These are phyloP conservation scores for Mycena polygramma DNA, from an alignment of 768 basidiomycete genomes.

Conservation along the genomic window DNA sequence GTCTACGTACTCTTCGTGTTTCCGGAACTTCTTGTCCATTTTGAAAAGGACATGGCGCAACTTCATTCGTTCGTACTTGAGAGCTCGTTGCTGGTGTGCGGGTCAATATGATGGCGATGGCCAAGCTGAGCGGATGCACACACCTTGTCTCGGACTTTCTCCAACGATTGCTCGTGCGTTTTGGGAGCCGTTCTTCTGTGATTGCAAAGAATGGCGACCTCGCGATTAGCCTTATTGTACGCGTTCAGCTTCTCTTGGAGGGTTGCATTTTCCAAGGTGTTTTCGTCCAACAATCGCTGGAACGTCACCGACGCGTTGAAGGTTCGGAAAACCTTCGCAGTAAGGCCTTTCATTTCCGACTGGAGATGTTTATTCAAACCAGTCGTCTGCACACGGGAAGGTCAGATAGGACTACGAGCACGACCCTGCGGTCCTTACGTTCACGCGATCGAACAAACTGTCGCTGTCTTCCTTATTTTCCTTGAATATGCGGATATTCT, in stretches of 20 bases:
- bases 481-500: conserved; percentile 98
- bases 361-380: conserved; percentile 93
- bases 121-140: conserved; percentile 22
- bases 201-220: conserved; percentile 98
- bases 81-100: conserved; percentile 60
- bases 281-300: conserved; percentile 88
- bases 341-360: conserved; percentile 96
- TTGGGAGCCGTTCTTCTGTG: conserved; percentile 97
- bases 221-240: conserved; percentile 96
- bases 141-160: conserved; percentile 93
- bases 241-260: conserved; percentile 97
- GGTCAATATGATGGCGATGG: conserved; percentile 3
- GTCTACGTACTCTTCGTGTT: conserved; percentile 79
- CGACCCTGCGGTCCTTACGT: conserved; percentile 63
- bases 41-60: conserved; percentile 89
- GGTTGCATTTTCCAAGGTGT: conserved; percentile 69
- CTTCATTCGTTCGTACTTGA: conserved; percentile 99
- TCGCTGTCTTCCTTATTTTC: conserved; percentile 91
- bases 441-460: conserved; percentile 94
- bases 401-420: conserved; percentile 34
- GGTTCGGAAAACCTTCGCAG: conserved; percentile 99
- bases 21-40: conserved; percentile 84
- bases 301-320: conserved; percentile 98
- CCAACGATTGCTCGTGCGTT: conserved; percentile 93
- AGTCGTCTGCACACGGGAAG: conserved; percentile 65